Evolutionary conservation across 2,329 filamentous ascomycete species (phyloP), one percentile per base, ranked within the genome.

Genomic region (Arachnopeziza araneosa): DNA sequence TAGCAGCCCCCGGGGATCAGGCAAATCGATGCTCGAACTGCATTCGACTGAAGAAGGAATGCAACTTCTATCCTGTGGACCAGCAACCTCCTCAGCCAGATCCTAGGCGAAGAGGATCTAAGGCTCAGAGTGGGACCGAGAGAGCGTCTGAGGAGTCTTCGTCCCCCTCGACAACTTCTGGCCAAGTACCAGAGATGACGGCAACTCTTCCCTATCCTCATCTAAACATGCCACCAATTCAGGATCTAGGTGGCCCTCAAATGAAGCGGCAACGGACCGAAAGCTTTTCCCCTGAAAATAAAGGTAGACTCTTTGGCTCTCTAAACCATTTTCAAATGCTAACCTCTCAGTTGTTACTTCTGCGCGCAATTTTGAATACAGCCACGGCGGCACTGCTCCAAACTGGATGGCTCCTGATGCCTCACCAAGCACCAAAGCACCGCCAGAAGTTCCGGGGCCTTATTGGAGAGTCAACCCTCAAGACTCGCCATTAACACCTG

Each of bases 11-110:
- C 54, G 85, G 87, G 64, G 91, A 96, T 67, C 73, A 80, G 10
- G 84, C 90, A 70, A 86, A 87, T 52, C 87, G 92, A 65, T 98
- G 93, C 76, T 85, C 89, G 65, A 96, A 96, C 77, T 98, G 93
- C 76, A 96, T 96, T 69, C 86, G 92, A 53, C 78, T 98, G 71
- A 96, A 96, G 75, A 97, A 96, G 71, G 91, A 96, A 66, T 98
- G 93, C 75, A 91, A 89, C 72, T 98, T 96, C 75, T 90, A 87
- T 68, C 90, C 93, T 0, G 93, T 97, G 23, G 92, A 96, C 65
- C 90, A 92, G 72, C 82, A 85, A 66, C 84, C 83, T 24, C 79
- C 81, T 10, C 62, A 24, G 30, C 22, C 73, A 30, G 71, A 76
- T 52, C 76, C 82, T 24, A 67, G 74, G 22, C 75, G 76, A 24